phyloP scores from a whole-genome alignment of 2,329 filamentous ascomycete species.

The Rutstroemia sp. region DNA sequence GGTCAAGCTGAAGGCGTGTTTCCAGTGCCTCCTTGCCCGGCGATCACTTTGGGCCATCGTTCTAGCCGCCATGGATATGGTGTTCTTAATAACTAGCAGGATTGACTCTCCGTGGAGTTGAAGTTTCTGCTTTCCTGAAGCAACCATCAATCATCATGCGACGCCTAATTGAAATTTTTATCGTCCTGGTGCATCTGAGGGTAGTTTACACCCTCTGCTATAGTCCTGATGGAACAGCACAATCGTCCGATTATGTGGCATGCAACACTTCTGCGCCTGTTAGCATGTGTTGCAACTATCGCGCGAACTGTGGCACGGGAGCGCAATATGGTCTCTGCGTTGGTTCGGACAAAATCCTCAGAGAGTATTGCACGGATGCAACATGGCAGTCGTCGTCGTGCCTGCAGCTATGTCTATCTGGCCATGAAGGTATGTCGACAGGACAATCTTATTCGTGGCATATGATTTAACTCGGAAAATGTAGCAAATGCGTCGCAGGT shows the following conservation, averaged over 20 bases:
- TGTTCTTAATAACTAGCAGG: too few species aligned
- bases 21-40: too few species aligned
- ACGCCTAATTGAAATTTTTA: too few species aligned
- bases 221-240: background rate
- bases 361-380: constrained; percentile 3
- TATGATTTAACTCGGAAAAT: background rate
- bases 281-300: constrained; percentile 7
- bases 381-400: constrained; percentile 6
- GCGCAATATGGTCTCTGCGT: background rate
- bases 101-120: too few species aligned
- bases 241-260: background rate
- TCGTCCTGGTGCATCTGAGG: too few species aligned
- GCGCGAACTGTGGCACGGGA: constrained; percentile 1
- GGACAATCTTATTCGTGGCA: background rate
- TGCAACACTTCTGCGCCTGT: constrained; percentile 2
- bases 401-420: background rate
- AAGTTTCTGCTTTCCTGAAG: too few species aligned
- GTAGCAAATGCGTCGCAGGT: background rate
- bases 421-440: background rate
- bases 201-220: background rate
- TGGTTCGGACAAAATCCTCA: background rate
- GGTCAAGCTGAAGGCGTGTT: too few species aligned
- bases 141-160: too few species aligned
- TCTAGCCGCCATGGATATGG: too few species aligned
- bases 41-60: too few species aligned